Base-by-base conservation (phyloP, 1,139 yeast genomes). In the Arxiozyma telluris region DNA sequence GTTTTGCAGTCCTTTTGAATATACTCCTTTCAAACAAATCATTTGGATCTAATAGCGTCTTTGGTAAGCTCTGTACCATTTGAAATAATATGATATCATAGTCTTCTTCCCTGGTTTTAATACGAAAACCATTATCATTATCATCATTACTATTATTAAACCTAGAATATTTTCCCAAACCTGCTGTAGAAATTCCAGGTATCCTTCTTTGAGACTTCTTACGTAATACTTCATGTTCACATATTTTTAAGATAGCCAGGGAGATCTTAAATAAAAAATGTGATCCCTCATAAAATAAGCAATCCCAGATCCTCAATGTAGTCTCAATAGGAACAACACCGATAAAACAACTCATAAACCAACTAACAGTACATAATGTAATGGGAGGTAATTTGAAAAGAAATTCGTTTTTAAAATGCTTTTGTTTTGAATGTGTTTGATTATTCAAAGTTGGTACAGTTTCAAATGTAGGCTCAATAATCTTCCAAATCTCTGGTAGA, bases 291-390 rank as follows among this genome's bases (percentile, higher is more conserved):
- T 86, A 89, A 76, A 95, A 91, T 54, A 93, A 71, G 52, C 94
- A 87, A 69, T 93, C 98, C 98, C 98, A 93, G 0, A 93, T 84
- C 55, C 98, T 73, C 51, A 93, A 73, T 12, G 88, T 85, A 0
- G 95, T 82, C 66, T 93, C 98, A 20, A 88, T 81, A 0, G 98
- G 98, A 45, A 93, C 71, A 1, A 83, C 81, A 0, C 96, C 96
- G 44, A 91, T 89, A 71, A 87, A 93, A 7, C 89, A 80, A 59
- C 96, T 87, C 98, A 93, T 93, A 68, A 93, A 93, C 98, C 98
- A 93, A 50, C 96, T 84, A 0, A 97, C 91, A 0, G 98, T 91
- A 59, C 96, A 95, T 47, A 93, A 76, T 0, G 97, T 87, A 5
- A 93, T 81, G 0, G 97, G 96, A 0, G 98, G 98, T 51, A 90